Evolutionary conservation across 2,329 filamentous ascomycete genomes (phyloP), one percentile per base, ranked within the genome.

Genomic region (Monosporascus sp.): DNA sequence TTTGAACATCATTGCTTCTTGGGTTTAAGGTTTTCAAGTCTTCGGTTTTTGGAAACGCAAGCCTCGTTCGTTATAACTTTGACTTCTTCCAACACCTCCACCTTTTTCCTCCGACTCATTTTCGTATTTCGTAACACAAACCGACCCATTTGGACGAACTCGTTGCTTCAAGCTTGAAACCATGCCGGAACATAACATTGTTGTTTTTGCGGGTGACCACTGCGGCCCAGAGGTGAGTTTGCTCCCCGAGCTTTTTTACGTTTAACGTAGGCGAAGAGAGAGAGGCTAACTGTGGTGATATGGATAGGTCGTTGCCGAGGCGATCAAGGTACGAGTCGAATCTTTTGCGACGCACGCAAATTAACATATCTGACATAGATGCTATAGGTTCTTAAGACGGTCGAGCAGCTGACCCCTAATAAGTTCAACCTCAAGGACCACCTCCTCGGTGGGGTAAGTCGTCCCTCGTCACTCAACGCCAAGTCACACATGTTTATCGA

Each of bases 401-500:
- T 97, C 55, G 88, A 96, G 76, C 81, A 86, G 64, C 75, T 78
- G 62, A 86, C 83, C 68, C 80, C 86, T 52, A 82, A 85, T 60
- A 87, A 86, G 65, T 96, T 97, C 77, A 91, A 94, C 70, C 87
- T 97, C 65, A 83, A 96, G 69, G 85, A 96, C 53, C 91, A 97
- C 70, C 80, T 95, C 52, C 82, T 99, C 54, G 92, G 94, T 66
- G 93, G 94, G 66, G 93, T 59, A 60, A 38, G 57, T 60, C 41
- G 37, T 31, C 36, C 45, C 45, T 24, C 20, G 37, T 49, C 17
- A 24, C 43, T 45, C 45, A 47, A 27, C 55, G 34, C 49, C 36
- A 27, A 38, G 8, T 48, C 20, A 14, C 37, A 31, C 20, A 19
- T 43, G 27, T 44, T 16, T 37, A 37, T 37, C 34, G 34, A 37